Percentiles rank a stretch among this genome's conserved stretches.
Evolutionary conservation across 1,139 yeast species (phyloP).

Genomic region (Lodderomyces orthopsilosis): DNA sequence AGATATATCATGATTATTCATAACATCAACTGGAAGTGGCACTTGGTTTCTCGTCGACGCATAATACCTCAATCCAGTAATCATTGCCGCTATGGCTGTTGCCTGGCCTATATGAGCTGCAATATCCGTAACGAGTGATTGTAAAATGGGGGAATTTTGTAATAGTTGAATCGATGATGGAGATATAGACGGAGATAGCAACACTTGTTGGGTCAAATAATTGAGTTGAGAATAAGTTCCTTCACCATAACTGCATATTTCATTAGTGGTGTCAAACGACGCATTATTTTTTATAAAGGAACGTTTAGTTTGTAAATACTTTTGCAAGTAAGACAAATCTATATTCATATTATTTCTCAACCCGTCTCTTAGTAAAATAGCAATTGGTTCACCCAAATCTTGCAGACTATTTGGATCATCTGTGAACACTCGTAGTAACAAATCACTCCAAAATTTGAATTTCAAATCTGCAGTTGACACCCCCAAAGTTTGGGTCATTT

Average conservation of each 20-base stretch:
- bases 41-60: slow-evolving; percentile 49
- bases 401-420: slow-evolving; percentile 32
- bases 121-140: slow-evolving; percentile 52
- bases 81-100: slow-evolving; percentile 64
- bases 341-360: slow-evolving; percentile 48
- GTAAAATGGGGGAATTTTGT: slow-evolving; percentile 43
- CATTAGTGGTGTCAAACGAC: slow-evolving; percentile 50
- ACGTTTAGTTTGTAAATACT: slow-evolving; percentile 60
- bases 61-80: slow-evolving; percentile 61
- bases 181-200: slow-evolving; percentile 58
- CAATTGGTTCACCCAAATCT: slow-evolving; percentile 63
- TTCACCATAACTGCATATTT: slow-evolving; percentile 76
- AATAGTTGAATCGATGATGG: slow-evolving; percentile 54
- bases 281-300: slow-evolving; percentile 44
- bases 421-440: slow-evolving; percentile 41
- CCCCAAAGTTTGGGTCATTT: slow-evolving; percentile 35
- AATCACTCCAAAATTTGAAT: slow-evolving; percentile 63
- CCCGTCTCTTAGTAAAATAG: slow-evolving; percentile 52
- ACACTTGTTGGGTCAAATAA: slow-evolving; percentile 61
- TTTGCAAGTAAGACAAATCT: slow-evolving; percentile 54
- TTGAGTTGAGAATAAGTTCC: slow-evolving; percentile 75
- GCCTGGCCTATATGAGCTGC: slow-evolving; percentile 87
- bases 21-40: slow-evolving; percentile 62
- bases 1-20: slow-evolving; percentile 54
- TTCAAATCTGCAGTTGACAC: slow-evolving; percentile 50